phyloP scores from a whole-genome alignment of 768 basidiomycete species.

The Chalciporus piperatus region DNA sequence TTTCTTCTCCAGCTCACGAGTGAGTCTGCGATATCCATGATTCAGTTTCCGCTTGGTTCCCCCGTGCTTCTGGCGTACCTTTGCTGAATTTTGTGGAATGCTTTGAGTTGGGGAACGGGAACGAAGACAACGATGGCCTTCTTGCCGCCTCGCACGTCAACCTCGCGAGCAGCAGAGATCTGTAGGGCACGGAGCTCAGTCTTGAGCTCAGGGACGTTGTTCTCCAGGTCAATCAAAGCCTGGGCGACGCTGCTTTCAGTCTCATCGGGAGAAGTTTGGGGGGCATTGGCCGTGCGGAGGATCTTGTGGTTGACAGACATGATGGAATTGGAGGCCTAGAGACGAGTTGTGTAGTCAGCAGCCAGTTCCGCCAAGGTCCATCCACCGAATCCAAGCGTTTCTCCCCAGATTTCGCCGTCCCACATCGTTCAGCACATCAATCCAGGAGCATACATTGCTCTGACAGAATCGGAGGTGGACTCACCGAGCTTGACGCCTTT shows the following conservation, averaged over 20 bases:
- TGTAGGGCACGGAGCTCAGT: constrained; percentile 91
- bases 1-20: constrained; percentile 99
- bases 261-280: constrained; percentile 83
- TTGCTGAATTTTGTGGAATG: constrained; percentile 97
- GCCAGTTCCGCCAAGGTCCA: constrained; percentile 41
- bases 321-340: constrained; percentile 23
- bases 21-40: constrained; percentile 60
- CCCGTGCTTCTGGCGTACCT: constrained; percentile 51
- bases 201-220: constrained; percentile 98
- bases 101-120: constrained; percentile 95
- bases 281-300: constrained; percentile 93
- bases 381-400: constrained; percentile 51
- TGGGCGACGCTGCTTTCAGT: constrained; percentile 90
- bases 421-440: constrained; percentile 21
- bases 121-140: constrained; percentile 99
- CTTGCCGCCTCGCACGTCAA: constrained; percentile 98
- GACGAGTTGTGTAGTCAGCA: constrained; percentile 35
- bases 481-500: constrained; percentile 69
- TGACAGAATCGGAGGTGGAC: constrained; percentile 40
- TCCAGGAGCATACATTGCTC: constrained; percentile 8
- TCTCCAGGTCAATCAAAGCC: constrained; percentile 95
- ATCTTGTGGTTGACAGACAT: constrained; percentile 90
- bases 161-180: constrained; percentile 97
- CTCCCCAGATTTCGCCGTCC: constrained; percentile 13
- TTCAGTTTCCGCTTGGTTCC: constrained; percentile 5